These are phyloP conservation scores for Podospora conica DNA, from an alignment of 495 filamentous ascomycete species.

Conservation along the genomic window DNA sequence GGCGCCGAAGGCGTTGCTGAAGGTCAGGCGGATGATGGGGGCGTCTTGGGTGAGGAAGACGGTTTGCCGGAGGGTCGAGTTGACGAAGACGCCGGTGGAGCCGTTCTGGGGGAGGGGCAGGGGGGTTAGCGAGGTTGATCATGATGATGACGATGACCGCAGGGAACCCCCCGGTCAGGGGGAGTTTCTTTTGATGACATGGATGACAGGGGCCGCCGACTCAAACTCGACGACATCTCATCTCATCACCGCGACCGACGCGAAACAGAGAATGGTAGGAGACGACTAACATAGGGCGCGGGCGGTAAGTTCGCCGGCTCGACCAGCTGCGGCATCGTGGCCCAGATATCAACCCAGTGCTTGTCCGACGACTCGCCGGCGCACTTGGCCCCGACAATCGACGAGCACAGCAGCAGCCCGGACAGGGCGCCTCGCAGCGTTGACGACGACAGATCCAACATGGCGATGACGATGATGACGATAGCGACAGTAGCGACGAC, in stretches of 20 bases:
- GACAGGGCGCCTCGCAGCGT: constrained; percentile 9
- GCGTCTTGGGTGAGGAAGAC: constrained; percentile 47
- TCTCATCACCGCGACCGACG: background rate
- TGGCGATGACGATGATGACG: background rate
- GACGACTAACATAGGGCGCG: constrained; percentile 45
- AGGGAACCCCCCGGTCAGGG: background rate
- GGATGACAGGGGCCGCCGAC: background rate
- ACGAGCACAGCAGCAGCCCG: constrained; percentile 17
- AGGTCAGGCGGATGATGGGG: constrained; percentile 45
- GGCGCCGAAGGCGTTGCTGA: constrained; percentile 57
- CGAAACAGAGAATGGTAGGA: background rate
- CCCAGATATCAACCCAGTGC: constrained; percentile 55
- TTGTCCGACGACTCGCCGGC: constrained; percentile 1
- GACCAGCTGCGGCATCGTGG: constrained; percentile 52
- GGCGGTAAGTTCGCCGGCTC: constrained; percentile 51
- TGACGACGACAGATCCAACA: background rate
- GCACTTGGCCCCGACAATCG: constrained; percentile 12
- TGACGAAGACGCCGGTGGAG: constrained; percentile 26
- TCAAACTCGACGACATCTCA: constrained; percentile 1
- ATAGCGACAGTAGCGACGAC: background rate
- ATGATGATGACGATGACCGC: background rate
- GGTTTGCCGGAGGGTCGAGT: constrained; percentile 58
- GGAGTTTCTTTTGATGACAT: background rate
- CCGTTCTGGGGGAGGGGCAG: constrained; percentile 19
- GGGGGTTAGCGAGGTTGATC: background rate